Evolutionary conservation across 2,329 filamentous ascomycete species (phyloP).

Genomic region (Nothophoma quercina): DNA sequence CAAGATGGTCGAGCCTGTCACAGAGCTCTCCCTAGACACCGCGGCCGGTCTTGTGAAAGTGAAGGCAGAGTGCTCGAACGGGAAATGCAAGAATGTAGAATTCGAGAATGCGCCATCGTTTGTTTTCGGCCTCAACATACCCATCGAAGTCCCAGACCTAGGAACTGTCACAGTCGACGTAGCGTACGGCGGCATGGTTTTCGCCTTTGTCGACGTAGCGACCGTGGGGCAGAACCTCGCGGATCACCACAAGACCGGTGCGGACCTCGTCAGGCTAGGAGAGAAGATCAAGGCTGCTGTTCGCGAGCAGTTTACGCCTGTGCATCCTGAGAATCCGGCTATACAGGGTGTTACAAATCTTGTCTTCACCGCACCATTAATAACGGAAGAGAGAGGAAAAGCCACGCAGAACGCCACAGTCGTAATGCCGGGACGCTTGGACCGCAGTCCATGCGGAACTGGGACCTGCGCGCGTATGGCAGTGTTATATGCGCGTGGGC

Average conservation of each 20-base stretch:
- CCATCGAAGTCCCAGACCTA: constrained; percentile 52
- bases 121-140: constrained; percentile 42
- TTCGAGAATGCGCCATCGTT: constrained; percentile 9
- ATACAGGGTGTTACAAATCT: constrained; percentile 54
- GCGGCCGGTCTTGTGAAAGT: constrained; percentile 52
- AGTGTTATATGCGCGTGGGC: constrained; percentile 53
- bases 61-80: constrained; percentile 4
- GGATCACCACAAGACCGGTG: constrained; percentile 37
- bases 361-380: constrained; percentile 50
- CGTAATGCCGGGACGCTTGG: constrained; percentile 56
- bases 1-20: constrained; percentile 55
- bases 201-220: constrained; percentile 52
- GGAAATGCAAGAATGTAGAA: constrained; percentile 12
- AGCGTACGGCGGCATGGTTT: constrained; percentile 59
- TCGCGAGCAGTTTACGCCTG: constrained; percentile 44
- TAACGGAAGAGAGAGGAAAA: constrained; percentile 29
- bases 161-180: constrained; percentile 54
- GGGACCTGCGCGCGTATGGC: constrained; percentile 56
- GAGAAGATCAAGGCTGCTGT: constrained; percentile 55
- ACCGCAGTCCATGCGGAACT: constrained; percentile 58
- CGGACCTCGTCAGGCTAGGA: constrained; percentile 52
- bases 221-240: constrained; percentile 48
- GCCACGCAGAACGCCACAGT: constrained; percentile 53
- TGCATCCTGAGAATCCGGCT: constrained; percentile 23
- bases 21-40: constrained; percentile 53